These are phyloP conservation scores for Ceratobasidium sp. DNA, from an alignment of 1,284 basidiomycete genomes.

Conservation along the genomic window DNA sequence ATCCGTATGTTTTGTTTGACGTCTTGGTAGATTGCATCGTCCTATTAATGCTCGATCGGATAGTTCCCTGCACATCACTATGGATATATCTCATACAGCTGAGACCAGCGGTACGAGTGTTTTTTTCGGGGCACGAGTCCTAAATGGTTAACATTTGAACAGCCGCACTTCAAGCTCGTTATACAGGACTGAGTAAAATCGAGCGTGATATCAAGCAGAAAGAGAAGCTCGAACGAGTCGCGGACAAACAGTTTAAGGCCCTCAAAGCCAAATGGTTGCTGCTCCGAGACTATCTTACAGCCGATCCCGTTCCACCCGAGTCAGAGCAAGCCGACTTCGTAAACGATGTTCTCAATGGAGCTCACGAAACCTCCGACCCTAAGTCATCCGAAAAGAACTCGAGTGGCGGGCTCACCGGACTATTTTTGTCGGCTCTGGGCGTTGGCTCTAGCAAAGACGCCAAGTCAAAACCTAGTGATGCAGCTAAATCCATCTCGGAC, in stretches of 20 bases:
- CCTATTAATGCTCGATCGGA: background rate
- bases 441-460: background rate
- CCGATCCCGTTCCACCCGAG: background rate
- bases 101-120: slow-evolving; percentile 30
- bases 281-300: slow-evolving; percentile 16
- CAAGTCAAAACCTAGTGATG: background rate
- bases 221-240: slow-evolving; percentile 5
- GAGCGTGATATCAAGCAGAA: slow-evolving; percentile 3
- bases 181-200: slow-evolving; percentile 15
- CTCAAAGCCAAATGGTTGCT: slow-evolving; percentile 37
- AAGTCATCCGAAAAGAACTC: slow-evolving; percentile 4
- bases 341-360: slow-evolving; percentile 29
- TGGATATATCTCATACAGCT: slow-evolving; percentile 12
- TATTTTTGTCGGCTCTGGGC: background rate
- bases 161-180: slow-evolving; percentile 26
- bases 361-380: background rate
- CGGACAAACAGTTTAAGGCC: slow-evolving; percentile 23
- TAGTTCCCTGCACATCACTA: slow-evolving; percentile 14
- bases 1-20: slow-evolving; percentile 29
- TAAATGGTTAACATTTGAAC: too few species aligned
- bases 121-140: background rate
- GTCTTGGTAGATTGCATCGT: background rate
- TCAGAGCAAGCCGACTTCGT: slow-evolving; percentile 25
- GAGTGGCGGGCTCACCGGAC: background rate
- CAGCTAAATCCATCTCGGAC: background rate